Conservation (phyloP, 495 filamentous ascomycete genomes). For the Penicillium chermesinum region DNA sequence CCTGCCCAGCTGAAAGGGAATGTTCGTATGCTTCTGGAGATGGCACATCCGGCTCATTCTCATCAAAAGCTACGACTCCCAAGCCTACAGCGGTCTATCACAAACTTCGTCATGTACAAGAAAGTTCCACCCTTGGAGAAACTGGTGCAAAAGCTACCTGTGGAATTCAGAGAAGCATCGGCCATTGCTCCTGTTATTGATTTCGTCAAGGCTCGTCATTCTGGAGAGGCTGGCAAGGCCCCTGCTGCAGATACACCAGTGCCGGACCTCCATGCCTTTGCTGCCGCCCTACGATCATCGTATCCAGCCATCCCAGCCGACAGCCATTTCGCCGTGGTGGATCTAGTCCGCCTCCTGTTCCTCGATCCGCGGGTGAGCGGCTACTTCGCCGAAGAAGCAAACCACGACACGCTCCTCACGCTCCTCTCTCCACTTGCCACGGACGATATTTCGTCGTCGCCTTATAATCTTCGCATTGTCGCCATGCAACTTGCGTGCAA, state of each 20-base stretch:
- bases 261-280: conserved; percentile 47
- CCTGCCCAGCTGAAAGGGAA: conserved; percentile 62
- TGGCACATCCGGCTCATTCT: conserved; percentile 73
- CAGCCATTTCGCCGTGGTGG: conserved; percentile 71
- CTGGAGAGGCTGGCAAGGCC: conserved; percentile 11
- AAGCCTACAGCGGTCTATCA: conserved; percentile 56
- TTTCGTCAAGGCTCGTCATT: conserved; percentile 51
- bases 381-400: conserved; percentile 72
- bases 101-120: conserved; percentile 64
- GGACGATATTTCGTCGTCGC: conserved; percentile 46
- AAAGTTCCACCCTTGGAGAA: conserved; percentile 84
- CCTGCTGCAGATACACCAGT: conserved; percentile 43
- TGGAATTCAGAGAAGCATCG: conserved; percentile 44
- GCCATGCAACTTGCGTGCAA: conserved; percentile 64
- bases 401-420: conserved; percentile 57
- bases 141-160: conserved; percentile 68
- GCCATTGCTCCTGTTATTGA: conserved; percentile 53
- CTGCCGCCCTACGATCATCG: conserved; percentile 26
- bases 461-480: conserved; percentile 79
- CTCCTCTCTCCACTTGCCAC: conserved; percentile 53
- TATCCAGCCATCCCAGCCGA: conserved; percentile 26
- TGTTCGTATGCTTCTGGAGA: conserved; percentile 65
- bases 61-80: conserved; percentile 67
- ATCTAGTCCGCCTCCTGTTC: conserved; percentile 72
- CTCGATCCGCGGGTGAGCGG: conserved; percentile 80